These are phyloP conservation scores for Luffa aegyptiaca DNA, from an alignment of 306 rosid genomes.

Conservation along the genomic window DNA sequence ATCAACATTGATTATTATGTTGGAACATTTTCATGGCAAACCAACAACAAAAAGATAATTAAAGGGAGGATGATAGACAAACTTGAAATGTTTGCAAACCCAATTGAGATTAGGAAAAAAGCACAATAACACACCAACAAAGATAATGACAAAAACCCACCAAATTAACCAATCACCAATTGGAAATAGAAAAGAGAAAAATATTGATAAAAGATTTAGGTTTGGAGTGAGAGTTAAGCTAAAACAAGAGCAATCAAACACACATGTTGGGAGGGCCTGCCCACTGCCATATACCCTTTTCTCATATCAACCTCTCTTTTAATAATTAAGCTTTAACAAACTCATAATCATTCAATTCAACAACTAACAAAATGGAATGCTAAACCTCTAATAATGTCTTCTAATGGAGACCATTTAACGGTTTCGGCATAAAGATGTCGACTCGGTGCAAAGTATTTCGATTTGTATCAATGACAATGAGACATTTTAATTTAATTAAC, in stretches of 20 bases:
- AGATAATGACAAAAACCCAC: background rate
- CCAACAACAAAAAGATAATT: background rate
- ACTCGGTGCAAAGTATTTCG: background rate
- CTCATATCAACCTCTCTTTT: background rate
- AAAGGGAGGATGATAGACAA: background rate
- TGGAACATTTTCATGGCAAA: background rate
- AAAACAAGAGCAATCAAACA: background rate
- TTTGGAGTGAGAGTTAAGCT: slow-evolving; percentile 1
- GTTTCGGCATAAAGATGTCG: background rate
- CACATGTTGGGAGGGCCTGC: background rate
- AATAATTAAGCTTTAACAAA: background rate
- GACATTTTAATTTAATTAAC: too few relatives aligned
- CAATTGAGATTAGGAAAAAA: background rate
- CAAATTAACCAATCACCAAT: background rate
- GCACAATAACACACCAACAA: background rate
- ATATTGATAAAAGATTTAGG: background rate
- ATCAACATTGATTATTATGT: background rate
- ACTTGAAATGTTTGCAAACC: background rate
- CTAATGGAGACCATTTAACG: background rate
- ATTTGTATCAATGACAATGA: too few relatives aligned
- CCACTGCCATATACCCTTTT: background rate
- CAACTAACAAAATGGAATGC: background rate
- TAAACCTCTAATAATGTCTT: background rate
- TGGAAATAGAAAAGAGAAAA: background rate
- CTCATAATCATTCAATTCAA: slow-evolving; percentile 1